Conservation (phyloP, 1,139 yeast genomes). For the Suhomyces anneliseae region DNA sequence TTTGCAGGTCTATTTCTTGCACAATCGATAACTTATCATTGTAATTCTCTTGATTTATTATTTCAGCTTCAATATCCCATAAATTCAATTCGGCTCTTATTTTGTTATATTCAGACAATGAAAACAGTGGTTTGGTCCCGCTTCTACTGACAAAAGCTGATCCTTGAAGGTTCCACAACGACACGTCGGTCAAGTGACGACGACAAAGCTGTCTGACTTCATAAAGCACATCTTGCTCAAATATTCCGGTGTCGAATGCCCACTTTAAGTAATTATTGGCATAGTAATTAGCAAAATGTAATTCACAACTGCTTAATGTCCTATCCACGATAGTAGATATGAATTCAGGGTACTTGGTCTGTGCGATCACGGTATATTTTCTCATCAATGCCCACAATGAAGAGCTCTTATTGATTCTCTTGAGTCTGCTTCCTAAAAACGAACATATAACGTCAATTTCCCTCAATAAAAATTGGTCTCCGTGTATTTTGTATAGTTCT, state of each 20-base stretch:
- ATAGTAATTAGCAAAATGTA: conserved; percentile 46
- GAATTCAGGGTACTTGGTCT: conserved; percentile 5
- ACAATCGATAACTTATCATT: conserved; percentile 1
- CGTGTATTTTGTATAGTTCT: conserved; percentile 14
- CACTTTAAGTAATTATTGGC: conserved; percentile 37
- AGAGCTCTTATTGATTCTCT: conserved; percentile 44
- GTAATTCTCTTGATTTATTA: background rate
- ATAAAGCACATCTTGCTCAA: conserved; percentile 3
- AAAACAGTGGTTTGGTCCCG: conserved; percentile 7
- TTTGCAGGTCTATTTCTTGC: conserved; percentile 1
- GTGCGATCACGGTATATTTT: conserved; percentile 19
- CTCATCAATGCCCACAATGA: conserved; percentile 41
- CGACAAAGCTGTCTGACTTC: conserved; percentile 19
- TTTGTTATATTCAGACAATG: conserved; percentile 20
- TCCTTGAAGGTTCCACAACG: conserved; percentile 32
- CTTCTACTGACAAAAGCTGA: conserved; percentile 7
- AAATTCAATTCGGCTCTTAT: conserved; percentile 5
- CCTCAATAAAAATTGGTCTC: conserved; percentile 12
- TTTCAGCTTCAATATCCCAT: background rate
- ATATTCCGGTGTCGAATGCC: conserved; percentile 20
- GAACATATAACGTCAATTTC: conserved; percentile 36
- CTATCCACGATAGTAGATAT: conserved; percentile 15
- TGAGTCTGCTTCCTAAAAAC: conserved; percentile 33
- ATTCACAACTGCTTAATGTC: conserved; percentile 30
- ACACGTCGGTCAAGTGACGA: conserved; percentile 29